Percentiles rank a stretch among this genome's conserved stretches.
Conservation (phyloP, 768 basidiomycete species). For the Agrocybe praecox region DNA sequence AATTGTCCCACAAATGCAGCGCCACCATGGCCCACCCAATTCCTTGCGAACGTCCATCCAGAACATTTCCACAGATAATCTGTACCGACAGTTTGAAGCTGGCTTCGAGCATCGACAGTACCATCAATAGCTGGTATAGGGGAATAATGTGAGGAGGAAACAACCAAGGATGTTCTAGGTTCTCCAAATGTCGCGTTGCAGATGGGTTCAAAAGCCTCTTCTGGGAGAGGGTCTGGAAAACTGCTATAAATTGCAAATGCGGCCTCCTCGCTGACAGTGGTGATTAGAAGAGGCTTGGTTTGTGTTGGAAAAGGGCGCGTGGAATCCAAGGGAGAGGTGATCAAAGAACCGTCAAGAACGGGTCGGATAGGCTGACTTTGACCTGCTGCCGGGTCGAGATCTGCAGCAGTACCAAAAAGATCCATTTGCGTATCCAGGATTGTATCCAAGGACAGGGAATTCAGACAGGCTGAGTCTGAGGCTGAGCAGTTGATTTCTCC, state of each 20-base stretch:
- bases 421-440: conserved; percentile 58
- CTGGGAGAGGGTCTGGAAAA: conserved; percentile 41
- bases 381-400: conserved; percentile 57
- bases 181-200: conserved; percentile 50
- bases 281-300: conserved; percentile 69
- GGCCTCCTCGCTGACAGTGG: conserved; percentile 75
- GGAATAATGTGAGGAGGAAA: conserved; percentile 51
- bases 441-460: conserved; percentile 44
- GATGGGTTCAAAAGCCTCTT: conserved; percentile 35
- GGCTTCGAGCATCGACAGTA: conserved; percentile 52
- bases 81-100: conserved; percentile 61
- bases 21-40: conserved; percentile 67
- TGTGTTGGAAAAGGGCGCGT: conserved; percentile 59
- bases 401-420: conserved; percentile 41
- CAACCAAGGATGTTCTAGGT: conserved; percentile 41
- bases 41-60: conserved; percentile 69
- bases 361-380: conserved; percentile 63
- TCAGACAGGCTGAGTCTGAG: conserved; percentile 51
- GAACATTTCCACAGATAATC: conserved; percentile 75
- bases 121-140: conserved; percentile 28
- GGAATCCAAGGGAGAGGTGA: conserved; percentile 67
- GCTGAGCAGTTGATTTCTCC: conserved; percentile 46
- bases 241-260: conserved; percentile 57
- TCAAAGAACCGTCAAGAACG: conserved; percentile 66
- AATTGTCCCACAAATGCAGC: conserved; percentile 69